Percentiles rank a stretch among this genome's conserved stretches.
Conservation (phyloP, 208 protist species). For the Herpetomonas tarakana region DNA sequence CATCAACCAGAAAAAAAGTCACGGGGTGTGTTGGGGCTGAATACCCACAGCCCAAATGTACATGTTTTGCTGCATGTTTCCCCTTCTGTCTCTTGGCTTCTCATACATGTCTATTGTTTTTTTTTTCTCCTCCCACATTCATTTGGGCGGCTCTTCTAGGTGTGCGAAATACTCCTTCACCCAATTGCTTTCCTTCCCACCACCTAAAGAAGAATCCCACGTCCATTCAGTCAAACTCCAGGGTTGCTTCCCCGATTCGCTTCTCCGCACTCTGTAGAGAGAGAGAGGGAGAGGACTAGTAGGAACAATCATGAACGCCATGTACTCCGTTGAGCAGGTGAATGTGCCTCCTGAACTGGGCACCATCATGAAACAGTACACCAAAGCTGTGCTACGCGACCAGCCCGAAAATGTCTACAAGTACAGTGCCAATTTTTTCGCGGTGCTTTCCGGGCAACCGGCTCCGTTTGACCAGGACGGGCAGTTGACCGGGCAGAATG, state of each 20-base stretch:
- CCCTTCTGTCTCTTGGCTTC: constrained; percentile 1
- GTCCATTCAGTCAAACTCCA: too few relatives aligned
- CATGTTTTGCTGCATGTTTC: constrained; percentile 11
- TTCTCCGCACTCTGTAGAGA: too few relatives aligned
- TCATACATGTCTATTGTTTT: not conserved
- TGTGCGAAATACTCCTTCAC: too few relatives aligned
- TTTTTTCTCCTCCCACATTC: too few relatives aligned
- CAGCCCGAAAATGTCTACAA: constrained; percentile 84
- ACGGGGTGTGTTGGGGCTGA: too few relatives aligned
- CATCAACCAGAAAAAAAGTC: too few relatives aligned
- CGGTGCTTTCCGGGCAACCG: constrained; percentile 64
- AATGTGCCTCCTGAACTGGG: constrained; percentile 86
- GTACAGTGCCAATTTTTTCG: constrained; percentile 94
- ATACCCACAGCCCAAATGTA: too few relatives aligned
- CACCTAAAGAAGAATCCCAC: too few relatives aligned
- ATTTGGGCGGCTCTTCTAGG: too few relatives aligned
- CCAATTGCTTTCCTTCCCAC: too few relatives aligned
- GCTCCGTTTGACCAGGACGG: constrained; percentile 79
- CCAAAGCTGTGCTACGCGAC: constrained; percentile 87
- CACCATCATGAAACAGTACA: constrained; percentile 93
- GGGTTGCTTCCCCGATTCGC: too few relatives aligned
- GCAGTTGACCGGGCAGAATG: constrained; percentile 39
- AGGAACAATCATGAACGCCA: constrained; percentile 66
- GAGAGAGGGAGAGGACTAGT: not conserved
- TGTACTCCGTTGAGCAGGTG: constrained; percentile 89